phyloP scores from a whole-genome alignment of 257 asterid species.

The Fraxinus quadrangulata region DNA sequence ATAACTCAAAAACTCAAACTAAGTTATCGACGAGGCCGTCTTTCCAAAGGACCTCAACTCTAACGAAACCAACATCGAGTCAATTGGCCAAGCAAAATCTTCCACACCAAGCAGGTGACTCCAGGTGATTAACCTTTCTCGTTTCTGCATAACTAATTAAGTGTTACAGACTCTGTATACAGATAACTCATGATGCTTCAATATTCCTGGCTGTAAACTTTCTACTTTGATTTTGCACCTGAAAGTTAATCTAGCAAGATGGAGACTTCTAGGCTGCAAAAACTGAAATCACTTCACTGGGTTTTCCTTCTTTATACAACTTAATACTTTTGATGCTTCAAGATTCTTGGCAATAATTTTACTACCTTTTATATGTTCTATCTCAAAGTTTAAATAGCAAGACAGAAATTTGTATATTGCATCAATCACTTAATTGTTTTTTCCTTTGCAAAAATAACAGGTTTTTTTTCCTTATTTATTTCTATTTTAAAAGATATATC shows the following conservation, averaged over 20 bases:
- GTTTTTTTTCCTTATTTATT: background rate
- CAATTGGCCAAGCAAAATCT: conserved; percentile 89
- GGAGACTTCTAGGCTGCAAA: background rate
- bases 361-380: too few species aligned
- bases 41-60: conserved; percentile 73
- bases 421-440: background rate
- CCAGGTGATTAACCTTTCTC: conserved; percentile 52
- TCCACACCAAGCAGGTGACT: conserved; percentile 45
- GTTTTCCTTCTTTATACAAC: background rate
- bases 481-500: conserved; percentile 6
- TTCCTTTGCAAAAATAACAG: background rate
- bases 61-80: conserved; percentile 94
- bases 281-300: background rate
- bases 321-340: background rate
- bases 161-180: background rate
- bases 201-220: background rate
- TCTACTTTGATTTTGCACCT: background rate
- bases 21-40: conserved; percentile 51
- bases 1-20: conserved; percentile 40
- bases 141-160: conserved; percentile 6
- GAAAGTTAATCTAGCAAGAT: background rate
- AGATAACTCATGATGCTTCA: conserved; percentile 14
- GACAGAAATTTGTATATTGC: background rate
- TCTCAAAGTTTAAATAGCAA: background rate
- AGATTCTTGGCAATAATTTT: background rate